These are phyloP conservation scores for Parasarocladium wereldwijsianum DNA, from an alignment of 2,329 filamentous ascomycete genomes.

Conservation along the genomic window DNA sequence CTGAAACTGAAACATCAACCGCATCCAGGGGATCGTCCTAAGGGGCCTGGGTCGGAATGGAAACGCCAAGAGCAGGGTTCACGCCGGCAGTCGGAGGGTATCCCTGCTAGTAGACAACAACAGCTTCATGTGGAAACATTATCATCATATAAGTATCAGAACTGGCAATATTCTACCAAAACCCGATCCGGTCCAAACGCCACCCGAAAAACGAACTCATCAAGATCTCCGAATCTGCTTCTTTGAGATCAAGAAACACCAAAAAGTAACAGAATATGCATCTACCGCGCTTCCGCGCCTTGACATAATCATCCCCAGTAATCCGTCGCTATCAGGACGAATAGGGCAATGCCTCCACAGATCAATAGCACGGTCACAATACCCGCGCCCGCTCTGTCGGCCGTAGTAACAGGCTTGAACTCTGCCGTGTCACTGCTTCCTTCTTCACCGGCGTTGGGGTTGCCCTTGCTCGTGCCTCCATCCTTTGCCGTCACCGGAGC, in stretches of 20 bases:
- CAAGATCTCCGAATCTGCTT: too few species aligned
- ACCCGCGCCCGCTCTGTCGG: conserved; percentile 25
- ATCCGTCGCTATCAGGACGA: too few species aligned
- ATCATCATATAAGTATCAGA: neutral
- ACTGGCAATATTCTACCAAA: neutral
- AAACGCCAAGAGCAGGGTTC: too few species aligned
- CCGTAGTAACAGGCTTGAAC: conserved; percentile 4
- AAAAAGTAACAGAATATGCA: neutral
- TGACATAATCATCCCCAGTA: too few species aligned
- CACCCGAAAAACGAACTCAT: too few species aligned
- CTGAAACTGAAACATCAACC: too few species aligned
- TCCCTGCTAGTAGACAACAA: too few species aligned
- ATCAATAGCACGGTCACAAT: conserved; percentile 32
- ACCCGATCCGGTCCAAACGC: neutral
- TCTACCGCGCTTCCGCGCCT: neutral
- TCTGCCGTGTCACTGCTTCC: neutral
- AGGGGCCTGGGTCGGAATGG: too few species aligned
- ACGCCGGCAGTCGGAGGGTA: too few species aligned
- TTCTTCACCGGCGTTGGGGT: conserved; percentile 17
- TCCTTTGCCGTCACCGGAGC: conserved; percentile 25
- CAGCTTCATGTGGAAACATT: too few species aligned
- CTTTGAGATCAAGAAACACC: too few species aligned
- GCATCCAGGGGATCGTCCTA: too few species aligned
- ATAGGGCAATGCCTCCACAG: conserved; percentile 22
- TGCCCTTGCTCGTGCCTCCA: conserved; percentile 29